Evolutionary conservation across 768 basidiomycete genomes (phyloP), one percentile per base, ranked within the genome.

Genomic region (Auriscalpium microsporum): DNA sequence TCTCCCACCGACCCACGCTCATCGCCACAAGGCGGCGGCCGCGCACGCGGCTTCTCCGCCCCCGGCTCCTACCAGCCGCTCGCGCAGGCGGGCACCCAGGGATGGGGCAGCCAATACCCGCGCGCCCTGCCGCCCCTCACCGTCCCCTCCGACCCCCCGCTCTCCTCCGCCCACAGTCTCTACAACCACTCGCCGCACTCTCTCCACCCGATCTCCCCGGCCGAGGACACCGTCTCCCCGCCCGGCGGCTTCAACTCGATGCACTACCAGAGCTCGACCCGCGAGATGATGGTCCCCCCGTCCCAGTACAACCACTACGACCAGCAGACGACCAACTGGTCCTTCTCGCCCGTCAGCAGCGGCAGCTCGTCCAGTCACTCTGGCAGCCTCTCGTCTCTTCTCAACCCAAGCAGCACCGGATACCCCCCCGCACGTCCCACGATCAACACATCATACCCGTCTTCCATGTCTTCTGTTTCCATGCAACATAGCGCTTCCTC

Each of bases 41-140:
- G 90, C 33, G 64, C 68, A 14, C 70, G 73, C 50, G 89, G 88
- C 34, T 90, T 90, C 67, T 90, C 90, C 56, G 87, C 88, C 3
- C 90, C 89, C 44, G 86, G 88, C 48, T 83, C 87, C 0, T 90
- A 84, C 69, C 82, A 82, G 1, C 87, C 87, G 48, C 78, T 88
- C 59, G 77, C 73, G 65, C 86, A 84, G 62, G 73, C 75, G 48
- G 73, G 74, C 55, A 69, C 79, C 38, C 65, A 78, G 47, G 78
- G 78, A 56, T 88, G 87, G 86, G 76, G 75, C 59, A 73, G 74
- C 50, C 78, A 70, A 54, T 71, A 68, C 63, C 83, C 72, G 67
- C 81, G 56, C 52, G 60, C 67, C 80, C 76, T 93, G 50, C 90
- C 90, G 33, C 90, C 90, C 28, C 78, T 93, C 53, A 90, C 84